These are phyloP conservation scores for Aureobasidium uvarum DNA, from an alignment of 2,329 filamentous ascomycete genomes.

Conservation along the genomic window DNA sequence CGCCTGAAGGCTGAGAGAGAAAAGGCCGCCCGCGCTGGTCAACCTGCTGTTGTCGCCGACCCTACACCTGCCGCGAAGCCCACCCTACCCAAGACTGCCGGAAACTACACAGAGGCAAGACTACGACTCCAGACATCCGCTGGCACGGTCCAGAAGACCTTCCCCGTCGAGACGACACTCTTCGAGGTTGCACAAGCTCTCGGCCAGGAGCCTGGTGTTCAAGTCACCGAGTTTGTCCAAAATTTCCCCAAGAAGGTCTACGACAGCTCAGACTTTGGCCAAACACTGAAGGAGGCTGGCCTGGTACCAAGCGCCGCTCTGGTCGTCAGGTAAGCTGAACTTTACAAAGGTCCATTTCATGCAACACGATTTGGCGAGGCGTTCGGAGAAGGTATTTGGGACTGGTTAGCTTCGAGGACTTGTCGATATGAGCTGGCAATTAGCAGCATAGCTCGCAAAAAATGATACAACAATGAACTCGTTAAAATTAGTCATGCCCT, in stretches of 20 bases:
- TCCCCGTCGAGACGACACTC: constrained; percentile 84
- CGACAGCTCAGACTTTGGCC: constrained; percentile 68
- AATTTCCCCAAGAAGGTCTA: constrained; percentile 88
- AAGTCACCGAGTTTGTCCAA: constrained; percentile 74
- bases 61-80: constrained; percentile 47
- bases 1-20: constrained; percentile 79
- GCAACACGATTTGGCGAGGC: constrained; percentile 14
- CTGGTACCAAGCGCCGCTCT: constrained; percentile 88
- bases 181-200: constrained; percentile 86
- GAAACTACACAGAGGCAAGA: constrained; percentile 75
- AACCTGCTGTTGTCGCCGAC: constrained; percentile 47
- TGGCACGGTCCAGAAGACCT: constrained; percentile 81
- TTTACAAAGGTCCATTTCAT: neutral
- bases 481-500: too few relatives aligned
- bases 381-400: constrained; percentile 3
- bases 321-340: constrained; percentile 57
- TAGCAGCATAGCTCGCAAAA: neutral
- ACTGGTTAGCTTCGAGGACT: neutral
- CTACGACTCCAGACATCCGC: constrained; percentile 73
- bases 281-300: constrained; percentile 89
- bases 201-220: constrained; percentile 65
- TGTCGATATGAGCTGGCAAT: constrained; percentile 12
- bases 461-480: neutral
- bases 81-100: constrained; percentile 60
- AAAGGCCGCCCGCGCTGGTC: constrained; percentile 57